A percentile compares a stretch with the other conserved stretches of the same genome.
Evolutionary conservation across 208 protist genomes (phyloP).

Genomic region (Trypanosoma cruzi): DNA sequence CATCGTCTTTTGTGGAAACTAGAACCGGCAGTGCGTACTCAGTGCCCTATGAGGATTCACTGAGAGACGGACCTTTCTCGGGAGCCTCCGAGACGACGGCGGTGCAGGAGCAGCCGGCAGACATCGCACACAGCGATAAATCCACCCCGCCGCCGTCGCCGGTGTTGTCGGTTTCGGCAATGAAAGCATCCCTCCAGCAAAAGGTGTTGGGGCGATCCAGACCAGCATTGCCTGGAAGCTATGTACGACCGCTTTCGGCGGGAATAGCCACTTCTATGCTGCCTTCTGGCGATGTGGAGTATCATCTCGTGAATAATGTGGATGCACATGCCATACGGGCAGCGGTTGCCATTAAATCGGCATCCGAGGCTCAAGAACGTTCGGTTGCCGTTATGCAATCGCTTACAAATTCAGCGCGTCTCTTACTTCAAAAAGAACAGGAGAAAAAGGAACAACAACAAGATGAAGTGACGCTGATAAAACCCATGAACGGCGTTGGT

Average conservation of each 20-base stretch:
- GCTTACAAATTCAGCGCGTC: neutral
- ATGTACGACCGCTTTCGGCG: slow-evolving; percentile 8
- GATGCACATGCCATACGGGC: slow-evolving; percentile 6
- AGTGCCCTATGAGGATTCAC: no score
- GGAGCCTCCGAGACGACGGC: no score
- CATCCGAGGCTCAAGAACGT: neutral
- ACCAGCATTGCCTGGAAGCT: neutral
- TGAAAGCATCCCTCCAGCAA: neutral
- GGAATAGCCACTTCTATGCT: neutral
- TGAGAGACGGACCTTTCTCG: no score
- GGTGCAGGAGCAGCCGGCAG: neutral
- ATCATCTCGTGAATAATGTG: neutral
- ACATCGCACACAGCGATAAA: neutral
- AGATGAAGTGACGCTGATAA: neutral
- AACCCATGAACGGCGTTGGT: neutral
- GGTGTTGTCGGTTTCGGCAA: neutral
- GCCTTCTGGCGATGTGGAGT: neutral
- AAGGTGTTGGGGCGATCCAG: neutral
- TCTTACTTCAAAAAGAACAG: neutral
- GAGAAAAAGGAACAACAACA: neutral
- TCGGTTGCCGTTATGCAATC: slow-evolving; percentile 6
- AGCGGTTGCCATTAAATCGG: slow-evolving; percentile 20
- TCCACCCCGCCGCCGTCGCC: neutral
- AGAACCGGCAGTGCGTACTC: no score
- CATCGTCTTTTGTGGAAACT: neutral